A percentile compares a stretch with the other conserved stretches of the same genome.
Conservation (phyloP, 139 green algal species). For the Diplosphaera chodatii region DNA sequence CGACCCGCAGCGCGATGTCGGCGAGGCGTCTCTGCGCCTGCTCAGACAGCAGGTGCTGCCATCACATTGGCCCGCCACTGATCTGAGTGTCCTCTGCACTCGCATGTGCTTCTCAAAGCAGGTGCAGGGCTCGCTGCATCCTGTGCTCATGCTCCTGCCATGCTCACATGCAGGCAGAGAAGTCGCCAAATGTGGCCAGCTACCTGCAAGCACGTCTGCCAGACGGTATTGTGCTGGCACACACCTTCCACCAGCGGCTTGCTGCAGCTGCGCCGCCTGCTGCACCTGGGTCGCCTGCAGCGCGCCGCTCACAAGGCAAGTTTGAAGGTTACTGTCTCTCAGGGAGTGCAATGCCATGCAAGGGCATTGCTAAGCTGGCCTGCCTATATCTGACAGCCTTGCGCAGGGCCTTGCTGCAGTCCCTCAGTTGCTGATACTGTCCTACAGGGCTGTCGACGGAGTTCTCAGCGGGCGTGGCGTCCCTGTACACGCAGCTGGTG, state of each 20-base stretch:
- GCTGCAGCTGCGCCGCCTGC: conserved; percentile 3
- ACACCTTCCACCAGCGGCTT: conserved; percentile 41
- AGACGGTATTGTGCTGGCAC: conserved; percentile 34
- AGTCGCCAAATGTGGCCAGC: conserved; percentile 6
- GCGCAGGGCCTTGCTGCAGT: no score
- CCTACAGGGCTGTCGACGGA: conserved; percentile 20
- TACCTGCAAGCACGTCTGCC: conserved; percentile 19
- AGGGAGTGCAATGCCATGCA: no score
- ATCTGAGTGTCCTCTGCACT: no score
- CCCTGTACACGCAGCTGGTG: conserved; percentile 39
- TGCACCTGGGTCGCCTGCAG: neutral
- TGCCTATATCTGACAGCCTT: no score
- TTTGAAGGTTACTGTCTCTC: no score
- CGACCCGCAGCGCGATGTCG: conserved; percentile 42
- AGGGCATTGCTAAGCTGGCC: no score
- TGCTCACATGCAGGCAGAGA: conserved; percentile 11
- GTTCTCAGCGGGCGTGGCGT: conserved; percentile 25
- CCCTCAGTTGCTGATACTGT: no score
- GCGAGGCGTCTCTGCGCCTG: conserved; percentile 16
- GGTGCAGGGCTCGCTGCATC: no score
- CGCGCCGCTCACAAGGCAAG: no score
- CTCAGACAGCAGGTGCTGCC: conserved; percentile 20
- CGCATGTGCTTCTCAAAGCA: no score
- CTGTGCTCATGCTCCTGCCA: no score
- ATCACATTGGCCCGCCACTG: no score